Conservation (phyloP, 2,329 filamentous ascomycete genomes). For the Penicillium rolfsii region DNA sequence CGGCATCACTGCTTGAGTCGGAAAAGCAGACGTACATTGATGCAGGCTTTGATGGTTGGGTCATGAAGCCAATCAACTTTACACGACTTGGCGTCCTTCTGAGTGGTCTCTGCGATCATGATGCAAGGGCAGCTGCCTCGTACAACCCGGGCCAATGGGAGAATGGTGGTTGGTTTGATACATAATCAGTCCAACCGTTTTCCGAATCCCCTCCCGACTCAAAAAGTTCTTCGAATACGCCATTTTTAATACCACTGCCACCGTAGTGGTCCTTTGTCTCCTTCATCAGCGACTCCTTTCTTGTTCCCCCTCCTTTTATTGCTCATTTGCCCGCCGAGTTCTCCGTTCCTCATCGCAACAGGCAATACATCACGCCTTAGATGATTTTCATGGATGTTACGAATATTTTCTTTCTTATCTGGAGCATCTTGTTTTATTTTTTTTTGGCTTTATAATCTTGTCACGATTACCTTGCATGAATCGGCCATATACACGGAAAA, state of each 20-base stretch:
- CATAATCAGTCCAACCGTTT: not conserved
- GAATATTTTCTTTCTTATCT: constrained; percentile 7
- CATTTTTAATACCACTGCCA: not conserved
- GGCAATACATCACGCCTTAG: constrained; percentile 4
- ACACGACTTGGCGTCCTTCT: constrained; percentile 71
- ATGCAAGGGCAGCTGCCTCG: constrained; percentile 63
- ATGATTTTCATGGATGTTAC: constrained; percentile 8
- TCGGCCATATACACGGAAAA: constrained; percentile 10
- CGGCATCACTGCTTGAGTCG: constrained; percentile 76
- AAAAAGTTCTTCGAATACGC: not conserved
- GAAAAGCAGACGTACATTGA: constrained; percentile 71
- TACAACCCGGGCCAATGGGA: constrained; percentile 80
- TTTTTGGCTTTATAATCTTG: not conserved
- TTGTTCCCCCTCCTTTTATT: not conserved
- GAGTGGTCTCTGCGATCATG: constrained; percentile 66
- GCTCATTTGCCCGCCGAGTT: not conserved
- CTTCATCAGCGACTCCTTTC: not conserved
- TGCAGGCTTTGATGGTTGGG: constrained; percentile 87
- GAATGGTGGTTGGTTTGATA: constrained; percentile 77
- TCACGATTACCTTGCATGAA: constrained; percentile 7
- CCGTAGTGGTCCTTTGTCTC: not conserved
- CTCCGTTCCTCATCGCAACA: not conserved
- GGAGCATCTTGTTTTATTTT: not conserved
- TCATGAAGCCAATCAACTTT: constrained; percentile 86
- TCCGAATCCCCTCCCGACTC: not conserved